These are phyloP conservation scores for Exophiala aquamarina DNA, from an alignment of 2,329 filamentous ascomycete species.

Conservation along the genomic window DNA sequence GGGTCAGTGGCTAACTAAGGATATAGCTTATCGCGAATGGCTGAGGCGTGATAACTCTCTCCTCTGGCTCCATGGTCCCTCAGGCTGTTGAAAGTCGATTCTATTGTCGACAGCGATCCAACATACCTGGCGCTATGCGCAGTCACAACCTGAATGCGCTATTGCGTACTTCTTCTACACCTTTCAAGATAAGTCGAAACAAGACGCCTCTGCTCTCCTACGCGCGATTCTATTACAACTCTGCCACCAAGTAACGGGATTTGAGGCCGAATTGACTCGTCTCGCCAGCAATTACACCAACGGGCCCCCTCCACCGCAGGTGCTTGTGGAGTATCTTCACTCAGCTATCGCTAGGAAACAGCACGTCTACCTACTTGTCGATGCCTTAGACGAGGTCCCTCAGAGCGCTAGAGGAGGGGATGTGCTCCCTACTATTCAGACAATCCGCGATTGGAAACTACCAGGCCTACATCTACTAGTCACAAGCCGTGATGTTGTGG, in stretches of 20 bases:
- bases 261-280: constrained; percentile 1
- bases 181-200: constrained; percentile 30
- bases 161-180: constrained; percentile 30
- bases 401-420: constrained; percentile 3
- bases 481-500: constrained; percentile 27
- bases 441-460: constrained; percentile 20
- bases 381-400: constrained; percentile 26
- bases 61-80: constrained; percentile 32
- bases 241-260: constrained; percentile 5
- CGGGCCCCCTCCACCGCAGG: too few relatives aligned
- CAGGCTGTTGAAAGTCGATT: constrained; percentile 34
- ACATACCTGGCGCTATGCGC: constrained; percentile 14
- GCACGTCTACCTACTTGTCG: constrained; percentile 22
- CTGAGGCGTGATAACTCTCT: constrained; percentile 28
- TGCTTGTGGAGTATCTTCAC: too few relatives aligned
- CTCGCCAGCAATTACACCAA: constrained; percentile 10
- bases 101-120: constrained; percentile 32
- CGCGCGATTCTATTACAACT: constrained; percentile 31
- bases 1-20: constrained; percentile 33
- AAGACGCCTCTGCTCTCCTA: constrained; percentile 26
- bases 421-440: constrained; percentile 17
- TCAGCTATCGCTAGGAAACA: too few relatives aligned
- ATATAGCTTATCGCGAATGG: constrained; percentile 26
- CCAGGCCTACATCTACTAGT: constrained; percentile 29
- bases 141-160: constrained; percentile 11